Evolutionary conservation across 495 filamentous ascomycete genomes (phyloP), one percentile per base, ranked within the genome.

Genomic region (Penicillium cinerascens): DNA sequence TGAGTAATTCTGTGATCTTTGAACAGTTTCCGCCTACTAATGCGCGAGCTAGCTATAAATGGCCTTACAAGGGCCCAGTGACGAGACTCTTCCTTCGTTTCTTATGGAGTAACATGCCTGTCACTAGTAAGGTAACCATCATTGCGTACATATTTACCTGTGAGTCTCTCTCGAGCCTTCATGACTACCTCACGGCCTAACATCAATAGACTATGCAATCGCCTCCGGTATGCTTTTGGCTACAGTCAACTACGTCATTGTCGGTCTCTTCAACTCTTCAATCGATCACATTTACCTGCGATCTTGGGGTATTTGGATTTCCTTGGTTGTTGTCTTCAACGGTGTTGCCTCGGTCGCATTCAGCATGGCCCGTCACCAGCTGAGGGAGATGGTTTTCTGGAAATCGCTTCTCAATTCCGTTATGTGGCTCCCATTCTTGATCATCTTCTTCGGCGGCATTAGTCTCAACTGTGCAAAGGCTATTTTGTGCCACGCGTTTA

Each of bases 111-210:
- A 82, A 82, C 66, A 90, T 91, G 60, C 86, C 84, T 4, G 76
- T 92, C 56, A 86, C 87, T 7, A 86, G 83, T 49, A 92, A 92
- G 70, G 71, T 91, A 61, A 90, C 88, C 27, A 87, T 91, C 57
- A 72, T 91, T 55, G 87, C 87, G 0, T 92, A 92, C 63, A 88
- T 91, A 54, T 87, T 86, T n/a, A 90, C 88, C n/a, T 92, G 51
- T 54, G 37, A 33, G 51, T 47, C 26, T 17, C 5, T 22, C 13
- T 3, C 0, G 13, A 15, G 7, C 26, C 26, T 29, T 36, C 15
- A 2, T 43, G 41, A 37, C 9, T 3, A 38, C 7, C 6, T 21
- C 25, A 2, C 26, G 3, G 7, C 2, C 49, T 52, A 52, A 52
- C 29, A 20, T 25, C 20, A 1, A 22, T 29, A 56, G 53, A 74